phyloP scores from a whole-genome alignment of 2,329 filamentous ascomycete genomes.

The Aspergillus pseudotamarii region DNA sequence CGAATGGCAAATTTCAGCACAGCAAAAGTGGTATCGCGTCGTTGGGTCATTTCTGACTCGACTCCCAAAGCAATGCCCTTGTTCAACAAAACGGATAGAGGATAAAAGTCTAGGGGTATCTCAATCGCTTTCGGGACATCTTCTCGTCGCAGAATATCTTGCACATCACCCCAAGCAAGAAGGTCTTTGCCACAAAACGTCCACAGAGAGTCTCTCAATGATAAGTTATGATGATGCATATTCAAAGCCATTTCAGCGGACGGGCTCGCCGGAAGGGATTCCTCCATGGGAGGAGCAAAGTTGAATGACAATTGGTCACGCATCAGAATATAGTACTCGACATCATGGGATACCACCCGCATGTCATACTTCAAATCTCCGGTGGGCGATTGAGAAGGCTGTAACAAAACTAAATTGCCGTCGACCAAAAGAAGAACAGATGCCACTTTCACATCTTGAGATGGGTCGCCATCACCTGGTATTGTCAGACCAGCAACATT shows the following conservation, averaged over 20 bases:
- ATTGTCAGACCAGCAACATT: constrained; percentile 15
- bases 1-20: constrained; percentile 86
- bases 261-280: constrained; percentile 52
- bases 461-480: constrained; percentile 80
- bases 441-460: constrained; percentile 90
- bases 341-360: constrained; percentile 92
- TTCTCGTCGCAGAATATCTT: constrained; percentile 75
- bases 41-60: constrained; percentile 90
- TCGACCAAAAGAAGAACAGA: constrained; percentile 97
- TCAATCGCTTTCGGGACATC: constrained; percentile 75
- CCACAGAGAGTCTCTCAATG: constrained; percentile 87
- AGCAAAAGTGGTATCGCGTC: constrained; percentile 87
- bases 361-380: constrained; percentile 96
- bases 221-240: constrained; percentile 51
- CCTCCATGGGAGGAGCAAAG: constrained; percentile 51
- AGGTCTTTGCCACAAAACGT: constrained; percentile 86
- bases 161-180: constrained; percentile 85
- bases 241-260: constrained; percentile 50
- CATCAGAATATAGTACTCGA: constrained; percentile 93
- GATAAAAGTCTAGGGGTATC: constrained; percentile 92
- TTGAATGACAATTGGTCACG: constrained; percentile 70
- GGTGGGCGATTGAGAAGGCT: constrained; percentile 79
- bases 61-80: constrained; percentile 90
- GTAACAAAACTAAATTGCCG: constrained; percentile 89
- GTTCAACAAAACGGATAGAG: constrained; percentile 80